A percentile compares a stretch with the other conserved stretches of the same genome.
These are phyloP conservation scores for Pharnaceum exiguum DNA, from an alignment of 148 eudicot genomes.

Conservation along the genomic window DNA sequence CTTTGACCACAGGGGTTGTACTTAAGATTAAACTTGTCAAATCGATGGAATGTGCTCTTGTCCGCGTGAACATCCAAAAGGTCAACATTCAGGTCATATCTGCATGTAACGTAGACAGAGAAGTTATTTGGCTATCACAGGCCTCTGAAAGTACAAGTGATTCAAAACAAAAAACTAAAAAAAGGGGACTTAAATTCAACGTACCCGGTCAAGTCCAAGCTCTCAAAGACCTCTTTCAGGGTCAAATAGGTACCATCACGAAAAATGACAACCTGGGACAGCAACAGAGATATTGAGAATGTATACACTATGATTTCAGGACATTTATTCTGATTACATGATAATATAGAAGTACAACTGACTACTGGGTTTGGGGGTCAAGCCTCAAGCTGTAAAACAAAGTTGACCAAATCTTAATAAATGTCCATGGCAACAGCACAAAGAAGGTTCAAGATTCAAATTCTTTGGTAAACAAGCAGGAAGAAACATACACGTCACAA, in stretches of 20 bases:
- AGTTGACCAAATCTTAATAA: neutral
- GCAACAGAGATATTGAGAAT: constrained; percentile 5
- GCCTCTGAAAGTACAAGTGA: neutral
- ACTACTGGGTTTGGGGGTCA: no score
- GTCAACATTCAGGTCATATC: constrained; percentile 97
- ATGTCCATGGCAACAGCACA: neutral
- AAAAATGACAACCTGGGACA: constrained; percentile 86
- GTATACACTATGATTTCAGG: no score
- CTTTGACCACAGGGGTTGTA: constrained; percentile 99
- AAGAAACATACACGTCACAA: no score
- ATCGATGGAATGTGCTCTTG: constrained; percentile 99
- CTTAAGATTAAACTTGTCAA: constrained; percentile 97
- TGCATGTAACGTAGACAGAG: constrained; percentile 19
- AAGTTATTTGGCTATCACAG: neutral
- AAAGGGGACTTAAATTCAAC: neutral
- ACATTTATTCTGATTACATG: no score
- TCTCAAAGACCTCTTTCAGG: constrained; percentile 94
- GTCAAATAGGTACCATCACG: constrained; percentile 97
- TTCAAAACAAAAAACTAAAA: neutral
- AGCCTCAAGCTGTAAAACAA: no score
- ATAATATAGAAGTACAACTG: no score
- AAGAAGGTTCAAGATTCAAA: neutral
- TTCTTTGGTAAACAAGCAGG: no score
- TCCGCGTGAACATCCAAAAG: constrained; percentile 98
- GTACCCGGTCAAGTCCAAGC: constrained; percentile 97